These are phyloP conservation scores for Scleromitrula shiraiana DNA, from an alignment of 2,329 filamentous ascomycete species.

Conservation along the genomic window DNA sequence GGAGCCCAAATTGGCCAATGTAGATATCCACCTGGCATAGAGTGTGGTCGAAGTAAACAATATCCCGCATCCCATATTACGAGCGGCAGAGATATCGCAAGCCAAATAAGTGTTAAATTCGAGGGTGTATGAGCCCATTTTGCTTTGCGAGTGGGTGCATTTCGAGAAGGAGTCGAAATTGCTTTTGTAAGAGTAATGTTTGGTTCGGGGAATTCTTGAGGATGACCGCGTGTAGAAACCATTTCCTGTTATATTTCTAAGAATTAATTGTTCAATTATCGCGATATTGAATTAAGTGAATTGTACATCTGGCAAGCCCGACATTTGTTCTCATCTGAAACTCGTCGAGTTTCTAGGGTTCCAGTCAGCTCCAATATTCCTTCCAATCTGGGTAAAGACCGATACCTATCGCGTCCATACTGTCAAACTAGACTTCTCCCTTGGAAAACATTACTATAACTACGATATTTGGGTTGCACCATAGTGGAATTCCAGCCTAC, in stretches of 20 bases:
- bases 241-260: not conserved
- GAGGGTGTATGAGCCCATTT: conserved; percentile 53
- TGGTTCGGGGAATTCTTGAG: conserved; percentile 38
- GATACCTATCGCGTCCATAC: no score
- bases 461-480: no score
- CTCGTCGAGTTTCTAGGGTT: no score
- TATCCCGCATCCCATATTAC: conserved; percentile 67
- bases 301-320: not conserved
- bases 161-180: conserved; percentile 12
- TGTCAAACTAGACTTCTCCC: no score
- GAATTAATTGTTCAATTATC: conserved; percentile 22
- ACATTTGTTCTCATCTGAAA: not conserved
- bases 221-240: conserved; percentile 50
- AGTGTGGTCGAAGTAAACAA: conserved; percentile 54
- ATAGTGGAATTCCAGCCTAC: no score
- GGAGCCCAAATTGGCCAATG: conserved; percentile 57
- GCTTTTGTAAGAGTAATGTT: conserved; percentile 20
- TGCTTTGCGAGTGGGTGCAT: not conserved
- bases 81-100: conserved; percentile 53
- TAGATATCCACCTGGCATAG: conserved; percentile 55
- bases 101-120: conserved; percentile 51
- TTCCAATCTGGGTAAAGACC: no score
- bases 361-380: no score
- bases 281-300: conserved; percentile 7
- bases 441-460: no score